phyloP scores from a whole-genome alignment of 1,284 basidiomycete genomes.

The Papiliotrema fonsecae region DNA sequence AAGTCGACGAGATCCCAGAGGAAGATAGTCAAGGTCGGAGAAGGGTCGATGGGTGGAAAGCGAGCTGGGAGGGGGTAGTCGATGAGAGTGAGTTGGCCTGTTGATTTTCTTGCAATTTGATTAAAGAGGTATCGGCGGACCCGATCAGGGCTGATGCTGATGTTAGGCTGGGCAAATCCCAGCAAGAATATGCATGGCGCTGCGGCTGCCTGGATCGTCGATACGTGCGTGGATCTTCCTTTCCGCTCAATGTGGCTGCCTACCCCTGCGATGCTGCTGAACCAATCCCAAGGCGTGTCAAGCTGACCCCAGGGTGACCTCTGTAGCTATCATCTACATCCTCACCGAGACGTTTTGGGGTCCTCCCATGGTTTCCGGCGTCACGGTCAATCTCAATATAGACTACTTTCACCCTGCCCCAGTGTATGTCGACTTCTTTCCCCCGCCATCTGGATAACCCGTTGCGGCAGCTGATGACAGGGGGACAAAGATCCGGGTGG shows the following conservation, averaged over 20 bases:
- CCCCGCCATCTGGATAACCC: neutral
- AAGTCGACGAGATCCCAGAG: constrained; percentile 18
- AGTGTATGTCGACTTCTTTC: constrained; percentile 10
- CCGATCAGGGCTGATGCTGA: too few species aligned
- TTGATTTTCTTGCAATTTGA: too few species aligned
- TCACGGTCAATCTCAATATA: constrained; percentile 30
- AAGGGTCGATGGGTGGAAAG: constrained; percentile 21
- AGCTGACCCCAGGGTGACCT: constrained; percentile 8
- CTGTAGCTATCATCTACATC: constrained; percentile 20
- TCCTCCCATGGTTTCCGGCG: constrained; percentile 33
- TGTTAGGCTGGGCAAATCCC: constrained; percentile 25
- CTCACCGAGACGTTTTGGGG: constrained; percentile 39
- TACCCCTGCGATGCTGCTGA: neutral
- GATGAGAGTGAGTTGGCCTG: neutral
- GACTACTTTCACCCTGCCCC: constrained; percentile 28
- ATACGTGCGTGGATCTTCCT: constrained; percentile 21
- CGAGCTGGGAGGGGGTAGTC: constrained; percentile 13
- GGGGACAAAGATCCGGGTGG: constrained; percentile 3
- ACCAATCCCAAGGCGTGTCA: neutral
- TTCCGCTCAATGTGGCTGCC: neutral
- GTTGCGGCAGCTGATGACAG: constrained; percentile 1
- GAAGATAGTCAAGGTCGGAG: constrained; percentile 16
- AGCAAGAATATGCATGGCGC: constrained; percentile 36
- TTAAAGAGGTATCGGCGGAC: too few species aligned
- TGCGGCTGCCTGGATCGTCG: constrained; percentile 35